A percentile compares a stretch with the other conserved stretches of the same genome.
Conservation (phyloP, 2,329 filamentous ascomycete species). For the Fusarium anthophilum region DNA sequence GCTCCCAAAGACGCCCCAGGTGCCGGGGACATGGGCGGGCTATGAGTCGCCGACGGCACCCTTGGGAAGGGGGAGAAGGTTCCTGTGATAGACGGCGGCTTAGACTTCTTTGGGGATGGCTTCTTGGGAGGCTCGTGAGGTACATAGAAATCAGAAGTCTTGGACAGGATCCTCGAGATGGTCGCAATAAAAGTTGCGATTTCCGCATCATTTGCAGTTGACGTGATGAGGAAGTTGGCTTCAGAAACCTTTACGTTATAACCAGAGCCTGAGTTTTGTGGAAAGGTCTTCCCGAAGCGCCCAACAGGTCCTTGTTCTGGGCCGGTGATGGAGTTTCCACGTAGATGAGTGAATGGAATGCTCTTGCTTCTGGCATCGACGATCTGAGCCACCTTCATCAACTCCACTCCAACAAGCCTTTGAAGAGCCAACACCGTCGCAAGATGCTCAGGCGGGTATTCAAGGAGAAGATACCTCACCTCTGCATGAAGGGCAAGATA, state of each 20-base stretch:
- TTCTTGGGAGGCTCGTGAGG: constrained; percentile 48
- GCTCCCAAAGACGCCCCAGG: constrained; percentile 15
- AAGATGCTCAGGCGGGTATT: constrained; percentile 67
- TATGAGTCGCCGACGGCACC: constrained; percentile 32
- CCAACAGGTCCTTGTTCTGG: constrained; percentile 37
- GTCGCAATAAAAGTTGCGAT: constrained; percentile 63
- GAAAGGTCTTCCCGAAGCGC: constrained; percentile 30
- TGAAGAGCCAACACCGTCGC: constrained; percentile 66
- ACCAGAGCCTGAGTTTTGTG: constrained; percentile 40
- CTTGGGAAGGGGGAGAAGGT: constrained; percentile 46
- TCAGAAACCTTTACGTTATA: constrained; percentile 54
- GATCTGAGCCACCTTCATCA: constrained; percentile 68
- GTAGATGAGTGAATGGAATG: constrained; percentile 52
- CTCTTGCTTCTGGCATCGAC: constrained; percentile 56
- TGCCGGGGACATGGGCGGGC: constrained; percentile 34
- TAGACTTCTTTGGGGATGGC: constrained; percentile 31
- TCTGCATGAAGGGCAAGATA: constrained; percentile 64
- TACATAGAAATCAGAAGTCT: constrained; percentile 53
- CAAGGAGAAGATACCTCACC: constrained; percentile 66
- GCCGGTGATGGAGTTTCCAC: constrained; percentile 46
- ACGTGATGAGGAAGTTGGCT: constrained; percentile 66
- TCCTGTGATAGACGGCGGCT: constrained; percentile 44
- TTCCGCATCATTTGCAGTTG: constrained; percentile 63
- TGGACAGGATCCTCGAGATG: constrained; percentile 56
- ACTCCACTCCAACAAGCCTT: constrained; percentile 62